These are phyloP conservation scores for Talaromyces sp. DNA, from an alignment of 2,329 filamentous ascomycete genomes.

Conservation along the genomic window DNA sequence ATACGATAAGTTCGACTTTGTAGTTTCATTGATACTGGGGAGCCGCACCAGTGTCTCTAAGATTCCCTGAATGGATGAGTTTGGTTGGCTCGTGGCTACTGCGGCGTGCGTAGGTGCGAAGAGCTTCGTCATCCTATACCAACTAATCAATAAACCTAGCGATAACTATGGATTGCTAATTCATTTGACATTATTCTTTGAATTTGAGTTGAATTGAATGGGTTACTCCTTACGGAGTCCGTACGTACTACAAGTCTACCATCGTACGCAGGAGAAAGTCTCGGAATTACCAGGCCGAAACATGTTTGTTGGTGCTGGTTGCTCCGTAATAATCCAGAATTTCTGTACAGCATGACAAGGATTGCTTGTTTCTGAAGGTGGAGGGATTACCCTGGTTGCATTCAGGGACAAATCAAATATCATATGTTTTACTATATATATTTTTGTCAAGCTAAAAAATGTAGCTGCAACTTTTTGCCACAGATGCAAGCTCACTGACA, in stretches of 20 bases:
- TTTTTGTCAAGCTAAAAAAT: not conserved
- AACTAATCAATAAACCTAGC: not conserved
- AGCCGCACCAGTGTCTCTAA: conserved; percentile 12
- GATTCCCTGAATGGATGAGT: not conserved
- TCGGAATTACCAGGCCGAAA: not conserved
- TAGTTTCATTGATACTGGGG: not conserved
- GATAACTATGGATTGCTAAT: not conserved
- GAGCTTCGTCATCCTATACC: not conserved
- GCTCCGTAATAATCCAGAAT: not conserved
- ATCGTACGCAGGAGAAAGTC: not conserved
- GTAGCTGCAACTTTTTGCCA: not conserved
- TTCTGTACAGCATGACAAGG: not conserved
- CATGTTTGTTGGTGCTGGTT: conserved; percentile 6
- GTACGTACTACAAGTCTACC: no score
- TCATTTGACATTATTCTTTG: not conserved
- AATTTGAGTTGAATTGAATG: not conserved
- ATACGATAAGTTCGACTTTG: not conserved
- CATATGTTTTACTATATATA: not conserved
- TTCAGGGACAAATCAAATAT: not conserved
- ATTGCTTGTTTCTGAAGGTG: not conserved
- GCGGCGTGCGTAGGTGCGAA: not conserved
- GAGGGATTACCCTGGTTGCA: not conserved
- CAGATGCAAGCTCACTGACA: not conserved
- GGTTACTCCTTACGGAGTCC: not conserved
- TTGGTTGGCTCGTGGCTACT: not conserved